Conservation (phyloP, 345 rosid genomes). For the Bruguiera parviflora region DNA sequence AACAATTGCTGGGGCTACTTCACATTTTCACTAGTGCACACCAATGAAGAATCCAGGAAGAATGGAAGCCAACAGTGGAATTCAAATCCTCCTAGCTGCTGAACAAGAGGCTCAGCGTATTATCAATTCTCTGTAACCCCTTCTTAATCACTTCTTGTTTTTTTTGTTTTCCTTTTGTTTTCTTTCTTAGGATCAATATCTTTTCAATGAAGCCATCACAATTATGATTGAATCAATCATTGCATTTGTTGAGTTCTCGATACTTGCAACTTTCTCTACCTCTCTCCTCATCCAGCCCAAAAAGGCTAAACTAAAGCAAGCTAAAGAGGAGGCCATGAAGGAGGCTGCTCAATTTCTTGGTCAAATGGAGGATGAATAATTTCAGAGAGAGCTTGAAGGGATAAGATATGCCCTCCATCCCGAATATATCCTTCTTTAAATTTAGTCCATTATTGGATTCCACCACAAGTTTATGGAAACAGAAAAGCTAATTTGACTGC, state of each 20-base stretch:
- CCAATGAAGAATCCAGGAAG: neutral
- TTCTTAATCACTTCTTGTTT: no score
- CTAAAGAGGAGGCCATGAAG: constrained; percentile 83
- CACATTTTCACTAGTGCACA: no score
- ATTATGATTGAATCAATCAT: no score
- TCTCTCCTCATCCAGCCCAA: constrained; percentile 41
- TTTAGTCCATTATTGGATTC: neutral
- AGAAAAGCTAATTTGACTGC: neutral
- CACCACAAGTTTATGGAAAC: neutral
- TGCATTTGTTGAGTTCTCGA: no score
- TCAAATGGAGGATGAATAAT: constrained; percentile 61
- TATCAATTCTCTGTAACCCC: constrained; percentile 24
- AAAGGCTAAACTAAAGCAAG: constrained; percentile 65
- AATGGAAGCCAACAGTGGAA: constrained; percentile 59
- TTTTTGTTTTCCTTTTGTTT: no score
- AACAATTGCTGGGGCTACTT: no score
- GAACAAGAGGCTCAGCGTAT: constrained; percentile 76
- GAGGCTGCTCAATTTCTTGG: constrained; percentile 61
- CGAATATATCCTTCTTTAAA: neutral
- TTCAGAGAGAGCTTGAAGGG: constrained; percentile 67
- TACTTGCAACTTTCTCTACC: neutral
- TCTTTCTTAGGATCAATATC: no score
- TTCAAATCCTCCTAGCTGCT: constrained; percentile 75
- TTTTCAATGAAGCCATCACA: no score
- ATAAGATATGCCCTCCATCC: constrained; percentile 20